phyloP scores from a whole-genome alignment of 257 asterid genomes.

The Schizonepeta tenuifolia region DNA sequence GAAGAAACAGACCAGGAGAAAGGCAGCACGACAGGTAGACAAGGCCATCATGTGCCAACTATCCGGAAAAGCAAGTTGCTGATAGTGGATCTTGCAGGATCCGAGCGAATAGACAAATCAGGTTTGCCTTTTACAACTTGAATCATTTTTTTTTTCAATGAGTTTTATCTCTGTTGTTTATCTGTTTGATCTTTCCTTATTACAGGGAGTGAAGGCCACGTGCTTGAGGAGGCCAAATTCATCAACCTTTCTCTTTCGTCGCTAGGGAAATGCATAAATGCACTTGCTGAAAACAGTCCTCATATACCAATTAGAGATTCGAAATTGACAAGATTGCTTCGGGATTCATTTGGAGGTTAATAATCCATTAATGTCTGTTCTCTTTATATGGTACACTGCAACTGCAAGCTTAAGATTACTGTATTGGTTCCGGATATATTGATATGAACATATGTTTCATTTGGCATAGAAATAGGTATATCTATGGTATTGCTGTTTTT shows the following conservation, averaged over 20 bases:
- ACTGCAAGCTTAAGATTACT: slow-evolving; percentile 4
- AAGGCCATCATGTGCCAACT: slow-evolving; percentile 51
- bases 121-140: slow-evolving; percentile 49
- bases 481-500: neutral
- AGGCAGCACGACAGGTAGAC: slow-evolving; percentile 42
- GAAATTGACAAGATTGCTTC: slow-evolving; percentile 85
- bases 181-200: slow-evolving; percentile 30
- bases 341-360: slow-evolving; percentile 94
- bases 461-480: neutral
- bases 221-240: slow-evolving; percentile 85
- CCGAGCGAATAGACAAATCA: slow-evolving; percentile 85
- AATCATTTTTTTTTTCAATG: slow-evolving; percentile 1
- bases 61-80: slow-evolving; percentile 85
- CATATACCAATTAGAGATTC: slow-evolving; percentile 95
- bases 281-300: slow-evolving; percentile 88
- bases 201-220: slow-evolving; percentile 90
- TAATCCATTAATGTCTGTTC: slow-evolving; percentile 1
- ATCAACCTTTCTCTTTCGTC: slow-evolving; percentile 89
- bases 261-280: slow-evolving; percentile 87
- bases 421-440: neutral
- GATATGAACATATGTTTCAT: neutral
- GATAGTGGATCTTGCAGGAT: slow-evolving; percentile 96
- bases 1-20: slow-evolving; percentile 55
- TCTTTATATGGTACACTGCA: slow-evolving; percentile 11
- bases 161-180: slow-evolving; percentile 14